A percentile compares a stretch with the other conserved stretches of the same genome.
Conservation (phyloP, 768 basidiomycete species). For the Lactarius sp. region DNA sequence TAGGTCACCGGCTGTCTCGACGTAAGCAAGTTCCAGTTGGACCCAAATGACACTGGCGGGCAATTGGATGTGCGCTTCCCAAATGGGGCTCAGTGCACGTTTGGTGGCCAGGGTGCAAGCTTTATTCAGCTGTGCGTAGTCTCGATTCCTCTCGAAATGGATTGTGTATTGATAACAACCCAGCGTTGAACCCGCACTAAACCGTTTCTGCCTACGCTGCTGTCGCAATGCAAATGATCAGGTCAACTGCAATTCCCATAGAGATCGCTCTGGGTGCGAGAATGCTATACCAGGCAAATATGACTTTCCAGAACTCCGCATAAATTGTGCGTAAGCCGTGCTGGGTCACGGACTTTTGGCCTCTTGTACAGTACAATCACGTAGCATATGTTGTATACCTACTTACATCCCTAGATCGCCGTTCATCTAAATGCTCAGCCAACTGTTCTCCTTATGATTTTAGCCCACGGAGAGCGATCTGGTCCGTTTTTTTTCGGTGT, state of each 20-base stretch:
- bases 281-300: conserved; percentile 44
- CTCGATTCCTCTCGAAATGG: not conserved
- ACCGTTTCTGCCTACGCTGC: conserved; percentile 48
- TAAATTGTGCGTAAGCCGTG: conserved; percentile 33
- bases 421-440: conserved; percentile 2
- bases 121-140: conserved; percentile 46
- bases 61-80: conserved; percentile 49
- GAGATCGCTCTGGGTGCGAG: conserved; percentile 41
- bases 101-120: conserved; percentile 47
- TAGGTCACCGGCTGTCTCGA: conserved; percentile 42
- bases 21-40: conserved; percentile 32
- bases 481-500: not conserved
- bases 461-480: not conserved
- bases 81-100: conserved; percentile 49
- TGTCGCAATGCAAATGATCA: conserved; percentile 41
- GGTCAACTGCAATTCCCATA: conserved; percentile 47
- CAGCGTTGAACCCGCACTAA: conserved; percentile 44
- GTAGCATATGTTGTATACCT: not conserved
- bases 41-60: conserved; percentile 39
- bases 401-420: conserved; percentile 15
- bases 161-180: not conserved
- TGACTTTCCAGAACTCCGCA: conserved; percentile 36
- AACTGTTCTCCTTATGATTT: not conserved
- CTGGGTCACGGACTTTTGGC: not conserved
- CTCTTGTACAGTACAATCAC: not conserved